Evolutionary conservation across 805 yeast species (phyloP).

Genomic region (Candida multigemmis): DNA sequence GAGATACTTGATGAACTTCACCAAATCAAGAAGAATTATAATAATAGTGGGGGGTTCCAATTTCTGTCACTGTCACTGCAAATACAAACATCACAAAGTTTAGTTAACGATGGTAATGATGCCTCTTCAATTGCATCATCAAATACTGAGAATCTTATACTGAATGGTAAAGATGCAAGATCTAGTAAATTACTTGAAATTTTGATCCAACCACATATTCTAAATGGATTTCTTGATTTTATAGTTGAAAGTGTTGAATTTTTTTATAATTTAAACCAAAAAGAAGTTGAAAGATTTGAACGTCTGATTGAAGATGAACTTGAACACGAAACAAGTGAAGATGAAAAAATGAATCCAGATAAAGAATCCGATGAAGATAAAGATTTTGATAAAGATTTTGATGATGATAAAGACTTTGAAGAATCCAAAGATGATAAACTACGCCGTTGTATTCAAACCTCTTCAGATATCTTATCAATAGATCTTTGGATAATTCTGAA

Average conservation of each 20-base stretch:
- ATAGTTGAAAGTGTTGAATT: constrained; percentile 45
- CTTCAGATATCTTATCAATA: constrained; percentile 31
- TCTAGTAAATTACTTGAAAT: constrained; percentile 61
- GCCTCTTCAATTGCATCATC: constrained; percentile 25
- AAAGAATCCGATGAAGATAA: constrained; percentile 1
- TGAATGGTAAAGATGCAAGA: constrained; percentile 21
- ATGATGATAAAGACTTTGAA: constrained; percentile 7
- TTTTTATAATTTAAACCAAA: constrained; percentile 20
- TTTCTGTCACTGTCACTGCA: constrained; percentile 16
- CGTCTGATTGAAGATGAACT: constrained; percentile 6
- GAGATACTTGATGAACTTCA: constrained; percentile 30
- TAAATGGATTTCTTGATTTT: constrained; percentile 59
- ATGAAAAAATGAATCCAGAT: constrained; percentile 1
- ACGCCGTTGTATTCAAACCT: constrained; percentile 27
- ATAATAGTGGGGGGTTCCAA: constrained; percentile 15
- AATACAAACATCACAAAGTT: constrained; percentile 1
- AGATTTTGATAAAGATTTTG: constrained; percentile 4
- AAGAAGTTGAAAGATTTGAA: constrained; percentile 13
- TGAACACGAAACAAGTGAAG: constrained; percentile 3
- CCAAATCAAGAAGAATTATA: constrained; percentile 25
- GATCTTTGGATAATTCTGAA: constrained; percentile 36
- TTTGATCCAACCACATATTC: constrained; percentile 67
- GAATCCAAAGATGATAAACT: constrained; percentile 23
- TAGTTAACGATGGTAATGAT: constrained; percentile 14
- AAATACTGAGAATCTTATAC: constrained; percentile 14